Evolutionary conservation across 2,329 filamentous ascomycete species (phyloP), one percentile per base, ranked within the genome.

Genomic region (Neonectria magnoliae): DNA sequence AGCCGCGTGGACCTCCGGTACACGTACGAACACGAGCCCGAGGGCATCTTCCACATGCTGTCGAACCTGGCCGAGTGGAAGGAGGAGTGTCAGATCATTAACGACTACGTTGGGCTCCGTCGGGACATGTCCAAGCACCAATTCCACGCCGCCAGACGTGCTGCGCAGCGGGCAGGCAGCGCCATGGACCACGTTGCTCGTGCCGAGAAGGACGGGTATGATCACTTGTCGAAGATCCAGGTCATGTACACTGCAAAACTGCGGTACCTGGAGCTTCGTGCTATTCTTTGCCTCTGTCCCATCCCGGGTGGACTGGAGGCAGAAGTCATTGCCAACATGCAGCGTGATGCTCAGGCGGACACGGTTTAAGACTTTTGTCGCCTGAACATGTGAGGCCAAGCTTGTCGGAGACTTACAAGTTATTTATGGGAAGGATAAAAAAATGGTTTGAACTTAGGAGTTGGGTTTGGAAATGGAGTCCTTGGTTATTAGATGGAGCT

Each of bases 41-140:
- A 56, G 1, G 38, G 20, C 9, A 41, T 71, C 25, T 11, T 53
- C 1, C 65, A 64, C 33, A 42, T 71, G 55, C 18, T 56, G 4
- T 16, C 31, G 1, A 45, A 63, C 11, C 55, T 44, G 14, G 5
- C 31, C 0, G 3, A 53, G 8, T 70, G 68, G 69, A 25, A 48
- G 5, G 33, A 56, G n/a, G 71, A 72, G 52, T 22, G 60, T 6
- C 11, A 29, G 5, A 68, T 65, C 36, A 55, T 74, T 16, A 67
- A 73, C 47, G 57, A 65, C 42, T 74, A 63, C 31, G 69, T 59
- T 13, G 71, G 71, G 1, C n/a, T 64, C 10, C 68, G 65, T 18
- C 50, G 59, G 5, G 16, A n/a, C 1, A 55, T 71, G 18, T 0
- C 13, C 11, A 13, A 27, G 0, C 36, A 50, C 4, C 55, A 64